A percentile compares a stretch with the other conserved stretches of the same genome.
These are phyloP conservation scores for Podospora didyma DNA, from an alignment of 495 filamentous ascomycete species.

Conservation along the genomic window DNA sequence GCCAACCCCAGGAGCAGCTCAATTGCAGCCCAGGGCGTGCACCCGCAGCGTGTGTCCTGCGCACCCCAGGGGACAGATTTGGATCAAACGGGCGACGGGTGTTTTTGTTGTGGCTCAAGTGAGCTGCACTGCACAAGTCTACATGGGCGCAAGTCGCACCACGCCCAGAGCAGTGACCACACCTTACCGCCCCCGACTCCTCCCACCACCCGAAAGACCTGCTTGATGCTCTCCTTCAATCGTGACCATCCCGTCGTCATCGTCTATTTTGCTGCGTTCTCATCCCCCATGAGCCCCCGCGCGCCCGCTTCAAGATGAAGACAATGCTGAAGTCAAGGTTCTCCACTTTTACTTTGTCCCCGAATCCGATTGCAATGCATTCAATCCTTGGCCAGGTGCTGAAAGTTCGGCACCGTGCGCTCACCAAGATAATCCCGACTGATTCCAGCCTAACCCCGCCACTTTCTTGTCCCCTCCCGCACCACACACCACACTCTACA, in stretches of 20 bases:
- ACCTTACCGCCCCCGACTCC: slow-evolving; percentile 17
- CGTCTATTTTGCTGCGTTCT: background rate
- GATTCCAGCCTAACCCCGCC: slow-evolving; percentile 24
- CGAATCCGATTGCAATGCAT: too few species aligned
- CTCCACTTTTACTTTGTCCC: slow-evolving; percentile 26
- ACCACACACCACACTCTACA: slow-evolving; percentile 2
- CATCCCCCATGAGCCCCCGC: slow-evolving; percentile 6
- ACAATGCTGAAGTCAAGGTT: slow-evolving; percentile 53
- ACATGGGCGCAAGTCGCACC: background rate
- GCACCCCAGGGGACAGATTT: background rate
- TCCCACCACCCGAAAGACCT: slow-evolving; percentile 11
- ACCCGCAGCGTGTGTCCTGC: slow-evolving; percentile 6
- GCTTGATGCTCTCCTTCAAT: slow-evolving; percentile 15
- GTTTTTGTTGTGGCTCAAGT: slow-evolving; percentile 30
- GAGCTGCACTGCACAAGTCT: slow-evolving; percentile 14
- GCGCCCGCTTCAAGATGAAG: slow-evolving; percentile 26
- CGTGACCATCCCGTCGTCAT: slow-evolving; percentile 1
- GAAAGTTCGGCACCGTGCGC: slow-evolving; percentile 33
- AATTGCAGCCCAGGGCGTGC: background rate
- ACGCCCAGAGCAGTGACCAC: background rate
- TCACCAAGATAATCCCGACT: background rate
- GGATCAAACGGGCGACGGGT: background rate
- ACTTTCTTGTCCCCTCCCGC: slow-evolving; percentile 6
- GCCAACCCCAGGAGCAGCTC: too few species aligned
- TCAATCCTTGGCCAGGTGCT: slow-evolving; percentile 6